Conservation (phyloP, 2,329 filamentous ascomycete species). For the Colletotrichum nymphaeae region DNA sequence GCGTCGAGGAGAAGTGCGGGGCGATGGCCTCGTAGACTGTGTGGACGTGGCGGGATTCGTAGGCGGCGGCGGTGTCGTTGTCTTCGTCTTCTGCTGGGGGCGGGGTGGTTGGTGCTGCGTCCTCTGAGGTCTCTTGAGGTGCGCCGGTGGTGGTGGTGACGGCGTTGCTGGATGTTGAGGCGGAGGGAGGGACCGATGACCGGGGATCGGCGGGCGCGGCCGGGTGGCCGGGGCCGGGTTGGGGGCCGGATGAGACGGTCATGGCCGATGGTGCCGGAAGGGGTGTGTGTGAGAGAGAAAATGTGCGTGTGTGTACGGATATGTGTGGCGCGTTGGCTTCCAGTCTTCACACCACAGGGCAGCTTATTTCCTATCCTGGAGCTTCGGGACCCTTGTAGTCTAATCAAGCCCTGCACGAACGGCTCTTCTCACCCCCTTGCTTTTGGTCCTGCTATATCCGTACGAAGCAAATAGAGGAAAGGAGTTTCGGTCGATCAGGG, state of each 20-base stretch:
- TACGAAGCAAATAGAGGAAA: background rate
- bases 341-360: background rate
- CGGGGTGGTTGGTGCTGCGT: background rate
- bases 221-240: conserved; percentile 19
- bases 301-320: no score
- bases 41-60: conserved; percentile 91
- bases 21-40: conserved; percentile 90
- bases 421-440: background rate
- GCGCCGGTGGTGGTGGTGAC: background rate
- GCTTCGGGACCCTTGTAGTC: background rate
- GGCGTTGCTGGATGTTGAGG: background rate
- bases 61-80: conserved; percentile 50
- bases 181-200: conserved; percentile 6
- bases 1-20: conserved; percentile 84
- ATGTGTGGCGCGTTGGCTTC: background rate
- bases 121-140: no score
- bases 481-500: background rate
- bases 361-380: background rate
- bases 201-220: conserved; percentile 22
- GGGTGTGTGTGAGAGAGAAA: background rate
- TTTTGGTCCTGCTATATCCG: background rate
- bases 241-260: conserved; percentile 22
- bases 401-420: background rate
- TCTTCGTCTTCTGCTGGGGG: conserved; percentile 49
- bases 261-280: background rate